These are phyloP conservation scores for Chaetomium globosum DNA, from an alignment of 2,329 filamentous ascomycete species.

Conservation along the genomic window DNA sequence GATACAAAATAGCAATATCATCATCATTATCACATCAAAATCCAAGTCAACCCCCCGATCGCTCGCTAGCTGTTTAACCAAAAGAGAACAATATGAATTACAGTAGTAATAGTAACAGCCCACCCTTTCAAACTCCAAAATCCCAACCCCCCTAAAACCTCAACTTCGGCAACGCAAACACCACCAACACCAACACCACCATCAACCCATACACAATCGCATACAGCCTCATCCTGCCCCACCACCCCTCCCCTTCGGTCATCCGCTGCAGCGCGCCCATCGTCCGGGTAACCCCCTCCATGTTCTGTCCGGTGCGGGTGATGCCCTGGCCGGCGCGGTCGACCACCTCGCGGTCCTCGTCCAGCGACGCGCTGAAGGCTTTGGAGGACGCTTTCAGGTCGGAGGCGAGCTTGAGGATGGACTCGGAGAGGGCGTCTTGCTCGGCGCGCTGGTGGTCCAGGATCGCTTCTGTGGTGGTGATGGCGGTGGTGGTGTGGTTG, in stretches of 20 bases:
- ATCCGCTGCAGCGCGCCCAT: constrained; percentile 79
- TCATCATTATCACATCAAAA: background rate
- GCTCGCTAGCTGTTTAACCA: background rate
- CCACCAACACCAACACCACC: constrained; percentile 74
- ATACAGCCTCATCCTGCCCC: constrained; percentile 81
- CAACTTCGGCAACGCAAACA: constrained; percentile 85
- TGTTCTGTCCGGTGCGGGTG: constrained; percentile 72
- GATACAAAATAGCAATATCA: background rate
- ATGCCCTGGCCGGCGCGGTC: constrained; percentile 72
- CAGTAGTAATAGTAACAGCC: background rate
- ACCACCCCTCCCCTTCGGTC: constrained; percentile 88
- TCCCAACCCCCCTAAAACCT: constrained; percentile 62
- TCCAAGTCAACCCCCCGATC: background rate
- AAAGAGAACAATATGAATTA: background rate
- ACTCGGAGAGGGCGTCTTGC: constrained; percentile 79
- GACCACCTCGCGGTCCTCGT: constrained; percentile 71
- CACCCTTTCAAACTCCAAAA: background rate
- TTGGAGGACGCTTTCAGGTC: constrained; percentile 75
- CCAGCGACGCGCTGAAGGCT: constrained; percentile 70
- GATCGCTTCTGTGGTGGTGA: constrained; percentile 66
- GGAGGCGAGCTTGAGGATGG: constrained; percentile 77
- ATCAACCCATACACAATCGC: constrained; percentile 80
- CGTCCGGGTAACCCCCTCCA: constrained; percentile 73
- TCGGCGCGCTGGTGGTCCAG: constrained; percentile 77
- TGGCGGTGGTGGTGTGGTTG: constrained; percentile 33